These are phyloP conservation scores for Arabidopsis lyrata DNA, from an alignment of 441 rosid genomes.

Conservation along the genomic window DNA sequence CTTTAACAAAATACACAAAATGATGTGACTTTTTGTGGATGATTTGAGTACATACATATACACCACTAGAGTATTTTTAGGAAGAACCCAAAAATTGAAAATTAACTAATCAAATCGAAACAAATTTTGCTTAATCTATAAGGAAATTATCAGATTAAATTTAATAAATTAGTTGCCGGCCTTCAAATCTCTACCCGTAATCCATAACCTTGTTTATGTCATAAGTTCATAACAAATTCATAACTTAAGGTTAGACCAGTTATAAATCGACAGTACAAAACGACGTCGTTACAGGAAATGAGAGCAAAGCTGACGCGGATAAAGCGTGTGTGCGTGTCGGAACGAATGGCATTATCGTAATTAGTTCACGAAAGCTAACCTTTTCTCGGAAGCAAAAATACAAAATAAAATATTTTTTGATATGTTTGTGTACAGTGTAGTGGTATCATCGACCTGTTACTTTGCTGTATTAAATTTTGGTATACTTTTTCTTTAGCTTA, in stretches of 20 bases:
- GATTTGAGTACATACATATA: too few relatives aligned
- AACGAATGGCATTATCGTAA: conserved; percentile 26
- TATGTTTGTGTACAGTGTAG: conserved; percentile 6
- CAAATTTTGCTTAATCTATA: not conserved
- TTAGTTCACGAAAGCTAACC: not conserved
- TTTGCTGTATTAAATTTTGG: conserved; percentile 34
- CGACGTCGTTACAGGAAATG: not conserved
- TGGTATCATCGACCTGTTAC: conserved; percentile 34
- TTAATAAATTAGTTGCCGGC: conserved; percentile 28
- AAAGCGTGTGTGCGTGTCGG: conserved; percentile 27
- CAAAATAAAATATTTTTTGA: not conserved
- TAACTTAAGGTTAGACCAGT: too few relatives aligned
- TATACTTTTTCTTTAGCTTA: conserved; percentile 3
- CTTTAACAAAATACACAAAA: conserved; percentile 1
- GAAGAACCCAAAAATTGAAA: not conserved
- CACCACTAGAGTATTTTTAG: too few relatives aligned
- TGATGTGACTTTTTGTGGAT: not conserved
- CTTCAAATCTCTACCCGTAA: not conserved
- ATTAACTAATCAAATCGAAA: not conserved
- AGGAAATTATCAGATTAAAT: not conserved
- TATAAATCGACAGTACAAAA: not conserved
- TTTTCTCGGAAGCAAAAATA: not conserved
- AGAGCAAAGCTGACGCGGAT: conserved; percentile 29
- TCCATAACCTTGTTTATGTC: not conserved
- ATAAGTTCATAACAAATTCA: not conserved